Evolutionary conservation across 2,329 filamentous ascomycete species (phyloP).

Genomic region (Colletotrichum trifolii): DNA sequence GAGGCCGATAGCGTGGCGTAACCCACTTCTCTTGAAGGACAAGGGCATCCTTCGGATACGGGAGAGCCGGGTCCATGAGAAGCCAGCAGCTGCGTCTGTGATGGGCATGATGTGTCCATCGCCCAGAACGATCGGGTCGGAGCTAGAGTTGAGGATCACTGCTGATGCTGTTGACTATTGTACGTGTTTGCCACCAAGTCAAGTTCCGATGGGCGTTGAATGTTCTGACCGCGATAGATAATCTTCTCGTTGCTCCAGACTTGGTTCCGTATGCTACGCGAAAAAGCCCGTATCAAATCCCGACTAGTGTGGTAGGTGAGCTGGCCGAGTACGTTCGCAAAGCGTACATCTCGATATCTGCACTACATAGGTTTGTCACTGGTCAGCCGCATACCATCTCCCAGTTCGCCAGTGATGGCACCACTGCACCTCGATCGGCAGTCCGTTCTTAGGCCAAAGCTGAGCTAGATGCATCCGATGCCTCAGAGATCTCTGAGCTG

Average conservation of each 20-base stretch:
- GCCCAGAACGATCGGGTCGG: constrained; percentile 6
- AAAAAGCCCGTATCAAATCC: constrained; percentile 3
- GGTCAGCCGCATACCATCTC: neutral
- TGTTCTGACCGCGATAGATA: constrained; percentile 1
- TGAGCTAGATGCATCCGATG: neutral
- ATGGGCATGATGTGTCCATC: constrained; percentile 16
- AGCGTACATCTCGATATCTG: constrained; percentile 15
- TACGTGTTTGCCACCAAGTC: neutral
- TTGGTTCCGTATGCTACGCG: constrained; percentile 10
- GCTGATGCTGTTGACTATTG: constrained; percentile 20
- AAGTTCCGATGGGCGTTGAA: no score
- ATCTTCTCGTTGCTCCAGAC: constrained; percentile 1
- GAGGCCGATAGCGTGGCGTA: constrained; percentile 2
- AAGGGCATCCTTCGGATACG: constrained; percentile 12
- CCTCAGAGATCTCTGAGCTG: neutral
- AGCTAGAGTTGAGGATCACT: constrained; percentile 5
- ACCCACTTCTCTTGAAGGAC: constrained; percentile 4
- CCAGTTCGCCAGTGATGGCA: neutral
- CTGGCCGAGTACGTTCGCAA: constrained; percentile 13
- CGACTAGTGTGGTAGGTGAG: neutral
- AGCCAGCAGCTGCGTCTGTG: constrained; percentile 2
- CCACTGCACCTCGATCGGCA: neutral
- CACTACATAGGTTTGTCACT: constrained; percentile 12
- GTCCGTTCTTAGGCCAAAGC: neutral
- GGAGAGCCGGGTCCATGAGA: neutral